Percentiles rank a stretch among this genome's conserved stretches.
These are phyloP conservation scores for Bonia amplexicaulis DNA, from an alignment of 176 grass and related monocot species.

Conservation along the genomic window DNA sequence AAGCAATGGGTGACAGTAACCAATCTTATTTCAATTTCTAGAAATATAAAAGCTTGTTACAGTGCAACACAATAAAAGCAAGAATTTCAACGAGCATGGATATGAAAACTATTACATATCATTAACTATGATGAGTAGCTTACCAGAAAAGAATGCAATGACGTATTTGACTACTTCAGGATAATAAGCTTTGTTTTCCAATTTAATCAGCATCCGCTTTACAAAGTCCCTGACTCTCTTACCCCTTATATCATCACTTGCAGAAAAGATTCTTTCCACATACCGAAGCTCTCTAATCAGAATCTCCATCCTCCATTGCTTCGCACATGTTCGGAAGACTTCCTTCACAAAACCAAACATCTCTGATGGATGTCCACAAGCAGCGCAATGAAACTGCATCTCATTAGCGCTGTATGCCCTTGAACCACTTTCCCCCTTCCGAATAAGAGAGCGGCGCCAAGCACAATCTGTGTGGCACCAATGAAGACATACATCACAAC, in stretches of 20 bases:
- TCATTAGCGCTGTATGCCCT: slow-evolving; percentile 29
- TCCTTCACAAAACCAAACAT: slow-evolving; percentile 99
- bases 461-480: slow-evolving; percentile 98
- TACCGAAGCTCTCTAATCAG: slow-evolving; percentile 70
- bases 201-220: slow-evolving; percentile 55
- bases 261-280: slow-evolving; percentile 76
- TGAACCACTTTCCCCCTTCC: slow-evolving; percentile 46
- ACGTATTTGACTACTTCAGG: slow-evolving; percentile 64
- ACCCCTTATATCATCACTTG: slow-evolving; percentile 61
- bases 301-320: slow-evolving; percentile 66
- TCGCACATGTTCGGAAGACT: slow-evolving; percentile 79
- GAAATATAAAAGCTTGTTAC: not conserved
- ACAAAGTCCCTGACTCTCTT: slow-evolving; percentile 61
- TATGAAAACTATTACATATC: not conserved
- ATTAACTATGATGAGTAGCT: slow-evolving; percentile 26
- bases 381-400: slow-evolving; percentile 75
- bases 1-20: not conserved
- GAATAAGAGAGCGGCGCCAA: slow-evolving; percentile 60
- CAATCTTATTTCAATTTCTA: slow-evolving; percentile 1
- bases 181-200: slow-evolving; percentile 55
- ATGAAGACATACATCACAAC: slow-evolving; percentile 89
- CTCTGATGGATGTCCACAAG: slow-evolving; percentile 82
- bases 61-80: not conserved
- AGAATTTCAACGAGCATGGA: slow-evolving; percentile 6
- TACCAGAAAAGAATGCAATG: slow-evolving; percentile 81